Evolutionary conservation across 768 basidiomycete species (phyloP).

Genomic region (Calocybe gangraenosa): DNA sequence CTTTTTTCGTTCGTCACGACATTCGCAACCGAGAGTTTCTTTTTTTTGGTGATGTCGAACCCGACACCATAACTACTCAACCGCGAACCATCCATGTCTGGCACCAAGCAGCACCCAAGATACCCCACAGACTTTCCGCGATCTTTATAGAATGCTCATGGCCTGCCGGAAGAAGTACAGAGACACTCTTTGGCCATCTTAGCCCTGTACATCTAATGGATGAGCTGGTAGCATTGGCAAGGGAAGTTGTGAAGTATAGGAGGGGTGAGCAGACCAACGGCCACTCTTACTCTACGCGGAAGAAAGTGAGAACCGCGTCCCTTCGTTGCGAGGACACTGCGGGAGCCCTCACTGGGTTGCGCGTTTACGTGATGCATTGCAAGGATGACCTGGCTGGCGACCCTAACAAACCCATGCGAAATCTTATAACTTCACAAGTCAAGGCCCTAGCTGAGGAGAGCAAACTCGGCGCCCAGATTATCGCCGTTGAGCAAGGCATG

Average conservation of each 20-base stretch:
- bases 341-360: conserved; percentile 53
- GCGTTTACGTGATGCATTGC: conserved; percentile 83
- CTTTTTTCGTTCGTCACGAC: conserved; percentile 80
- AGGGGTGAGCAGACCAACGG: conserved; percentile 19
- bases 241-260: conserved; percentile 54
- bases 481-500: conserved; percentile 78
- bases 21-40: conserved; percentile 65
- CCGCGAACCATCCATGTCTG: conserved; percentile 72
- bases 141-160: conserved; percentile 97
- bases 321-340: conserved; percentile 37
- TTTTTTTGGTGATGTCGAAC: conserved; percentile 95
- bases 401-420: conserved; percentile 47
- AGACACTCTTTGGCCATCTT: conserved; percentile 80
- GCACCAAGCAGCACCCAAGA: conserved; percentile 74
- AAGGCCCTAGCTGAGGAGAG: conserved; percentile 53
- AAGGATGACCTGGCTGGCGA: conserved; percentile 65
- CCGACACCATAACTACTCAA: conserved; percentile 60
- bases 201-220: conserved; percentile 73
- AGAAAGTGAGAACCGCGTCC: conserved; percentile 36
- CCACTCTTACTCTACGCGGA: conserved; percentile 28
- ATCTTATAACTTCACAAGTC: conserved; percentile 75
- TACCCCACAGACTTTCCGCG: conserved; percentile 63
- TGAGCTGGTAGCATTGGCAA: conserved; percentile 70
- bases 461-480: conserved; percentile 66
- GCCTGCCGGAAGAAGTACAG: conserved; percentile 64